Conservation (phyloP, 2,329 filamentous ascomycete genomes). For the Ascocoryne sarcoides region DNA sequence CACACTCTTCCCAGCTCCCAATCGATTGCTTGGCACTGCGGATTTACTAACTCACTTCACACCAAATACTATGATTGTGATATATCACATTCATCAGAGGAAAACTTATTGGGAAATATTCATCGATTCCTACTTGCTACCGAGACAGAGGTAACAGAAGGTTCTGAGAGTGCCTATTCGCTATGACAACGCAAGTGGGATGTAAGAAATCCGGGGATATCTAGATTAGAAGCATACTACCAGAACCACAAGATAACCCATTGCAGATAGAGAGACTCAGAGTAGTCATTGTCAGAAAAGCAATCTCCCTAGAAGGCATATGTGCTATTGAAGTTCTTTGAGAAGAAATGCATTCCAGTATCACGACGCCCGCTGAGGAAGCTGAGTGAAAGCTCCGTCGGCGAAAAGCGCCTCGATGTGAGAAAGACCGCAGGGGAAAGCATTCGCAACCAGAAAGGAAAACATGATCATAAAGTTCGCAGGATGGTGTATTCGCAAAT, state of each 20-base stretch:
- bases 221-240: conserved; percentile 24
- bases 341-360: conserved; percentile 25
- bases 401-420: conserved; percentile 20
- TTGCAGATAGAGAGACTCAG: conserved; percentile 19
- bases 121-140: conserved; percentile 17
- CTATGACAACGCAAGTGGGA: conserved; percentile 25
- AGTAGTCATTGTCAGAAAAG: conserved; percentile 16
- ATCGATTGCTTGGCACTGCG: no score
- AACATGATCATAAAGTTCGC: conserved; percentile 31
- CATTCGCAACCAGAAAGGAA: conserved; percentile 28
- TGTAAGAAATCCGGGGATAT: conserved; percentile 26
- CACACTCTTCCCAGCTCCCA: no score
- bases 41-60: no score
- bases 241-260: conserved; percentile 15
- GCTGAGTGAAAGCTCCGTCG: conserved; percentile 17
- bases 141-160: conserved; percentile 8
- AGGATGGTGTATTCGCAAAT: conserved; percentile 32
- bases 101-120: conserved; percentile 18
- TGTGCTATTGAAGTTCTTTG: conserved; percentile 25
- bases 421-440: conserved; percentile 23
- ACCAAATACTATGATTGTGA: no score
- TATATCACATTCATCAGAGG: no score
- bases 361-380: conserved; percentile 26
- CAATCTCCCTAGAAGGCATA: conserved; percentile 17
- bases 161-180: conserved; percentile 13